phyloP scores from a whole-genome alignment of 176 grass and related monocot genomes.

The Cocos nucifera region DNA sequence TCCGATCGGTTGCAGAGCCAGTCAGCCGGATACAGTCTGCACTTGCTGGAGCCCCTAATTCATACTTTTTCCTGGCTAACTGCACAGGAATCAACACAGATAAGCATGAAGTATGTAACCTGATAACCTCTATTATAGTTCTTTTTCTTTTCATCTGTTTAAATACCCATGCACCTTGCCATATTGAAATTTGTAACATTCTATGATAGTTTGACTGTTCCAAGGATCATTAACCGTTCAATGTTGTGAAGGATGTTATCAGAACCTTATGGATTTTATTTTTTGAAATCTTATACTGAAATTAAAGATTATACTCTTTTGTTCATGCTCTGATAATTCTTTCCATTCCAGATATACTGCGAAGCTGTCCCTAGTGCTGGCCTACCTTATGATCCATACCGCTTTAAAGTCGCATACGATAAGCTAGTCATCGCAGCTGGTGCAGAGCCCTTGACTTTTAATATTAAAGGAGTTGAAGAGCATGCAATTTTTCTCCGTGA shows the following conservation, averaged over 20 bases:
- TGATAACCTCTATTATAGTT: not conserved
- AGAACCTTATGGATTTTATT: too few species aligned
- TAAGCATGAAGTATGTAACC: conserved; percentile 40
- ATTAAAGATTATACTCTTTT: too few species aligned
- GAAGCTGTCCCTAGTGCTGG: conserved; percentile 27
- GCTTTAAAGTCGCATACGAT: conserved; percentile 80
- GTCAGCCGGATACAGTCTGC: conserved; percentile 81
- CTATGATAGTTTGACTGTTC: too few species aligned
- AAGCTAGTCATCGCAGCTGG: conserved; percentile 92
- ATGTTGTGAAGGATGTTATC: too few species aligned
- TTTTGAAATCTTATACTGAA: too few species aligned
- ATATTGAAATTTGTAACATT: too few species aligned
- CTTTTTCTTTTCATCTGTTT: not conserved
- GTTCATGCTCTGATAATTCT: not conserved
- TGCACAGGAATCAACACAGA: conserved; percentile 49
- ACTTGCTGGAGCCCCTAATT: conserved; percentile 44
- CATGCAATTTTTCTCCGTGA: conserved; percentile 86
- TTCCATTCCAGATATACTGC: conserved; percentile 39
- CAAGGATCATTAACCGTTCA: too few species aligned
- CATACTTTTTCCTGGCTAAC: conserved; percentile 70
- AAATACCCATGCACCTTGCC: too few species aligned
- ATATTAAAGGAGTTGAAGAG: conserved; percentile 76
- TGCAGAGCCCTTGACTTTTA: conserved; percentile 76
- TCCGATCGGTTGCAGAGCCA: conserved; percentile 82
- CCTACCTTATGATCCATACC: conserved; percentile 35